Base-by-base conservation (phyloP, 345 rosid species). In the Sonneratia alba region DNA sequence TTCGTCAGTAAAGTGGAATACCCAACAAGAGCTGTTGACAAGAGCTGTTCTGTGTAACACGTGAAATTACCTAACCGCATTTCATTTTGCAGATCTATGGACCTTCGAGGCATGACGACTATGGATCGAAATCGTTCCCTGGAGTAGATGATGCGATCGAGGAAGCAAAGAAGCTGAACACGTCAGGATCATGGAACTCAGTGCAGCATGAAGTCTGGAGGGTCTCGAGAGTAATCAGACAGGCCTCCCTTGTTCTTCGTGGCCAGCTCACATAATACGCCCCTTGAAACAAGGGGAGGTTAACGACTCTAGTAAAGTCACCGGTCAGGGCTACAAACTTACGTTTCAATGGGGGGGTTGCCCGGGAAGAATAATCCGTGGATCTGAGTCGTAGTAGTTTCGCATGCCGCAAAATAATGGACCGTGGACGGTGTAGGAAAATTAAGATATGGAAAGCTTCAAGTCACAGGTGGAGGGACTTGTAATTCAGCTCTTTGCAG, bases 151-250 rank as follows among this genome's bases (percentile, higher is more conserved):
- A 92, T 83, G 93, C 93, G 34, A 70, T 84, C 0, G 90, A 88
- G 71, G 76, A 72, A 67, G 96, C 93, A 37, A 85, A 74, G 84
- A 78, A 38, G 36, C 51, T 83, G 1, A 75, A 83, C 43, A 90
- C 87, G 1, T 64, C 83, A 53, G 83, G 76, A 36, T 83, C 91
- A 49, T 90, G 98, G 97, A 70, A 72, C 16, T 40, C 43, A 68
- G 97, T 90, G 61, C 95, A 90, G 72, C 95, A 90, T 22, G 87
- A 90, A 81, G 87, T 89, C 11, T 90, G 97, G 93, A 84, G 95
- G 82, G 88, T 89, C 72, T 77, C 93, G 24, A 84, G 98, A 83
- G 95, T 85, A 69, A 62, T 90, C 68, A 77, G 75, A 75, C 91
- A 89, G 36, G 91, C 84, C 57, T 84, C 95, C 36, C 76, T 80